Conservation (phyloP, 73 alveolate species). For the Paramecium pentaurelia region DNA sequence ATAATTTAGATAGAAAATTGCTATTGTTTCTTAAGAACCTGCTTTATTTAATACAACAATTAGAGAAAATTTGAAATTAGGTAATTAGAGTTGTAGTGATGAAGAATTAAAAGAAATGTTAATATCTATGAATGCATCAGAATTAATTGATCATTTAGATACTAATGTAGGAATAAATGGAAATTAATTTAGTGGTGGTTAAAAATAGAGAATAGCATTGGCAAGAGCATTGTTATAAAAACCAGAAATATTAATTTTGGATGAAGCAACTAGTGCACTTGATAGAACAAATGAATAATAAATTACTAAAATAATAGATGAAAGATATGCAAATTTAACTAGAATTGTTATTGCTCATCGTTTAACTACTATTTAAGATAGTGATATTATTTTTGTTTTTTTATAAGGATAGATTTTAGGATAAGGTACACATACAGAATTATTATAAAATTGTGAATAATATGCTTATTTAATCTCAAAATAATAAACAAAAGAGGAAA, state of each 20-base stretch:
- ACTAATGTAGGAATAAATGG: conserved; percentile 81
- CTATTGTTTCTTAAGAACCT: conserved; percentile 85
- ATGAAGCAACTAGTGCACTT: conserved; percentile 90
- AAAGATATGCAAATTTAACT: conserved; percentile 62
- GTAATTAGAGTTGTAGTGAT: conserved; percentile 62
- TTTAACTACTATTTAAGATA: conserved; percentile 71
- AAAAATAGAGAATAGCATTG: conserved; percentile 86
- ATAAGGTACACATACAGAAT: conserved; percentile 71
- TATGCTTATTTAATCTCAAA: background rate
- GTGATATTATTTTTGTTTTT: conserved; percentile 69
- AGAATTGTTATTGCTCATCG: conserved; percentile 76
- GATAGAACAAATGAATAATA: conserved; percentile 69
- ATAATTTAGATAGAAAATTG: conserved; percentile 59
- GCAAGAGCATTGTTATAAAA: conserved; percentile 81
- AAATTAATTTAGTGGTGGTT: conserved; percentile 78
- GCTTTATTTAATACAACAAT: conserved; percentile 72
- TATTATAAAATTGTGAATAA: conserved; percentile 13
- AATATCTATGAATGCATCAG: conserved; percentile 61
- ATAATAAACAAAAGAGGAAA: background rate
- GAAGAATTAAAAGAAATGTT: conserved; percentile 66
- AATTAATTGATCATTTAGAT: conserved; percentile 50
- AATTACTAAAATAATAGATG: conserved; percentile 65
- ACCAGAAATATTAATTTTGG: conserved; percentile 77
- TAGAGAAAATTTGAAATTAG: conserved; percentile 76
- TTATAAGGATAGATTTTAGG: conserved; percentile 67